phyloP scores from a whole-genome alignment of 148 eudicot species.

The Rhododendron ferrugineum region DNA sequence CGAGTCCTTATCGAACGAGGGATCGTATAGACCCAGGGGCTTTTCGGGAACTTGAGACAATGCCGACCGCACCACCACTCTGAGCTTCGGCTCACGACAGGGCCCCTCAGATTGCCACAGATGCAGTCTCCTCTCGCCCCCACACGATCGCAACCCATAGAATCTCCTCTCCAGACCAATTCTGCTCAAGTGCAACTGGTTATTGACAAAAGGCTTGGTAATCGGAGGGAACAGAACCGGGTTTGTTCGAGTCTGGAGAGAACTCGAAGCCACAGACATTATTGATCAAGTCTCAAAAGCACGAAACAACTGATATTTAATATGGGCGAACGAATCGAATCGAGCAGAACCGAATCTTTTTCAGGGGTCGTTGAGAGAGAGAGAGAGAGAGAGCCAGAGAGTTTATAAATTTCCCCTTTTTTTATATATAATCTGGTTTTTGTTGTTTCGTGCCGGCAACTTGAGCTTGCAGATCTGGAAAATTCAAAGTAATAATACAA shows the following conservation, averaged over 20 bases:
- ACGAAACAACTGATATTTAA: background rate
- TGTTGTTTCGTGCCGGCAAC: background rate
- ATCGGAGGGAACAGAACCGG: conserved; percentile 6
- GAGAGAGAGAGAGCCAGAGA: background rate
- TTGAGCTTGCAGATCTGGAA: background rate
- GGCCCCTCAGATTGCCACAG: conserved; percentile 51
- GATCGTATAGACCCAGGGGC: conserved; percentile 86
- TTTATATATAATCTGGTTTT: background rate
- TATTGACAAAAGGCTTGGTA: conserved; percentile 15
- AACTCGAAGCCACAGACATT: conserved; percentile 51
- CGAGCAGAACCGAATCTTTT: background rate
- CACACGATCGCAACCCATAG: conserved; percentile 28
- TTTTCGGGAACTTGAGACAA: conserved; percentile 86
- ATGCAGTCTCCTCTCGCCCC: conserved; percentile 30
- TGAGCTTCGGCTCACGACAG: conserved; percentile 43
- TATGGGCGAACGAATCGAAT: background rate
- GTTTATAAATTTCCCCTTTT: background rate
- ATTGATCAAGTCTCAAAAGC: background rate
- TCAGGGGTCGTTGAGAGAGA: background rate
- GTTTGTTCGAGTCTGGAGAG: conserved; percentile 21
- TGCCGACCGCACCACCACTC: conserved; percentile 48
- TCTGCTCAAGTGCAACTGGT: conserved; percentile 20
- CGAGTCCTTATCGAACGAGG: conserved; percentile 75
- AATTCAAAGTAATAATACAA: background rate
- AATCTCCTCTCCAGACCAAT: conserved; percentile 17